Evolutionary conservation across 2,329 filamentous ascomycete species (phyloP), one percentile per base, ranked within the genome.

Genomic region (Alternaria hordeiaustralica): DNA sequence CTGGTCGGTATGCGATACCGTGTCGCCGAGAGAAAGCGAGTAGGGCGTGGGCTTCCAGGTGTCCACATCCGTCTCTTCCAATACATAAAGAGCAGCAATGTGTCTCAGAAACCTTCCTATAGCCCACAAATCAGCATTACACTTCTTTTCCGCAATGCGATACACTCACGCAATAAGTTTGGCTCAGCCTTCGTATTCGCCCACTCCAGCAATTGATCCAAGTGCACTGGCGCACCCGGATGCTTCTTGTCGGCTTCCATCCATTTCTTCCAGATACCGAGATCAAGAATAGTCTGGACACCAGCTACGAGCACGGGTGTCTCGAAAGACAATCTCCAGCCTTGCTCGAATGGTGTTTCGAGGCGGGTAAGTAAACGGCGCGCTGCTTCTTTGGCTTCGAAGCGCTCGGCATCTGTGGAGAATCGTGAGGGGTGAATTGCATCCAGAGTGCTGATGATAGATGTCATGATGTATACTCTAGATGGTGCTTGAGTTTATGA

Each of bases 11-110:
- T 61, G 46, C 8, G 54, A 61, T 28, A 28, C 46, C 3, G 54
- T 58, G 10, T 61, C 59, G 10, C 59, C 59, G 2, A 61, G 46
- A 3, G 59, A 61, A 9, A 61, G 54, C 11, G 54, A 61, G 45
- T 58, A 61, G 12, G 59, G 59, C 12, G 59, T 58, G 6, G 59
- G 59, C 47, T 53, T 58, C 59, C 59, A 61, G 13, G 54, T 58
- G 12, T 61, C 45, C 3, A 58, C 36, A 10, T 51, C 46, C 0
- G 59, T 51, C n/a, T 61, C 59, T 36, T 58, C 26, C 4, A 61
- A 11, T 21, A 61, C 59, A 10, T 61, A 44, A 1, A 61, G 54
- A 3, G 54, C 59, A 51, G 59, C 59, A 9, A 61, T 46, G 6
- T 58, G 53, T 11, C 54, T 45, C 5, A 58, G 6, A 13, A 61